A percentile compares a stretch with the other conserved stretches of the same genome.
phyloP scores from a whole-genome alignment of 2,329 filamentous ascomycete species.

The Calonectria fujianensis region DNA sequence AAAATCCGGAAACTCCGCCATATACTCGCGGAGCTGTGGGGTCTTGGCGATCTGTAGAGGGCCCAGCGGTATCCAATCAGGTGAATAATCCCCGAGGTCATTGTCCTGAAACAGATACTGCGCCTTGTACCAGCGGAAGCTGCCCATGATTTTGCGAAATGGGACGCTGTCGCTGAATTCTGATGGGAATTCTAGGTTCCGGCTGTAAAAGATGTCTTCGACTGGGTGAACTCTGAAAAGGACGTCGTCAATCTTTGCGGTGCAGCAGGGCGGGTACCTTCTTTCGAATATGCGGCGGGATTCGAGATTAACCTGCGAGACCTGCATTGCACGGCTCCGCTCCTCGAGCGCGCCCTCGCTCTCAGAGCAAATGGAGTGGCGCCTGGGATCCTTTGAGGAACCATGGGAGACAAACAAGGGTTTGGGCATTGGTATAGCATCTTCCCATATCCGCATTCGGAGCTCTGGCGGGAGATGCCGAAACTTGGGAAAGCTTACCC shows the following conservation, averaged over 20 bases:
- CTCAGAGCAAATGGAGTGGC: not conserved
- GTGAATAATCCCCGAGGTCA: not conserved
- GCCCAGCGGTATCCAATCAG: not conserved
- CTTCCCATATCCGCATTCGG: not conserved
- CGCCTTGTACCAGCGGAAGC: not conserved
- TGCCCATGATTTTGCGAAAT: not conserved
- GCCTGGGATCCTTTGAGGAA: no score
- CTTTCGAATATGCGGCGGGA: not conserved
- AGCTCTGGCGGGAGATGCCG: not conserved
- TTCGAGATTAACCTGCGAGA: not conserved
- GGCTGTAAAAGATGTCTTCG: not conserved
- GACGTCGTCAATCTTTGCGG: not conserved
- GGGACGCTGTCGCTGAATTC: not conserved
- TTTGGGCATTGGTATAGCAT: not conserved
- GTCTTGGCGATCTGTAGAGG: not conserved
- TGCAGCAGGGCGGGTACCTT: not conserved
- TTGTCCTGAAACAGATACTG: not conserved
- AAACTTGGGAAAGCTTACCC: not conserved
- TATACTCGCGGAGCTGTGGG: not conserved
- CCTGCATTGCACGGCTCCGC: not conserved
- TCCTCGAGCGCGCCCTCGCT: not conserved
- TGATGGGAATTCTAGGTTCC: not conserved
- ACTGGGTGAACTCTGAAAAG: not conserved
- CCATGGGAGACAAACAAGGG: not conserved
- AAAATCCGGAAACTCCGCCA: not conserved